Evolutionary conservation across 2,329 filamentous ascomycete genomes (phyloP).

Genomic region (Fusarium praegraminearum): DNA sequence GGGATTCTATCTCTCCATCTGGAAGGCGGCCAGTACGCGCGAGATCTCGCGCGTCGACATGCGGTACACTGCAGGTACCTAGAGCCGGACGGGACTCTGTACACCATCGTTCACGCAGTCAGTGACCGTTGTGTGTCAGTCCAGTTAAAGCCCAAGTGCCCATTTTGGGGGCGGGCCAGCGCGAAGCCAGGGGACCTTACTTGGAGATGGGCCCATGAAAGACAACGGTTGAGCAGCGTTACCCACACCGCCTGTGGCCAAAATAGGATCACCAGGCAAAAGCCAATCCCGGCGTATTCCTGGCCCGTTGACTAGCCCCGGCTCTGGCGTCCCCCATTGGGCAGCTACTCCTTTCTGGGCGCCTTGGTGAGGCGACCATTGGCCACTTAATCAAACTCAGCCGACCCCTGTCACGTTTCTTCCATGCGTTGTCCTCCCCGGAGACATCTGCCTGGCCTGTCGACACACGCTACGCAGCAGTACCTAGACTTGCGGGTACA

Average conservation of each 20-base stretch:
- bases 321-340: conserved; percentile 63
- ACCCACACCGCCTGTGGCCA: conserved; percentile 53
- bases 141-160: conserved; percentile 39
- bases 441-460: conserved; percentile 42
- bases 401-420: conserved; percentile 63
- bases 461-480: conserved; percentile 33
- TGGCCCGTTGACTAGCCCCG: conserved; percentile 61
- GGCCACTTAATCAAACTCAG: conserved; percentile 65
- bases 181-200: conserved; percentile 32
- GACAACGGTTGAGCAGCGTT: conserved; percentile 32
- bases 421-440: conserved; percentile 62
- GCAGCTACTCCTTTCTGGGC: conserved; percentile 60
- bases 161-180: conserved; percentile 43
- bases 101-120: conserved; percentile 30
- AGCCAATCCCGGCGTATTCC: conserved; percentile 54
- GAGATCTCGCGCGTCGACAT: conserved; percentile 25
- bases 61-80: conserved; percentile 37
- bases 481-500: conserved; percentile 33
- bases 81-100: conserved; percentile 26
- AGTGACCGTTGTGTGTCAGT: conserved; percentile 44
- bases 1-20: conserved; percentile 36
- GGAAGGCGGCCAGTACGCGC: conserved; percentile 27
- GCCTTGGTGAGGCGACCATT: conserved; percentile 58
- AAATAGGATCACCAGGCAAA: conserved; percentile 48
- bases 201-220: conserved; percentile 36